Conservation (phyloP, 2,329 filamentous ascomycete species). For the Pestalotiopsis sp. region DNA sequence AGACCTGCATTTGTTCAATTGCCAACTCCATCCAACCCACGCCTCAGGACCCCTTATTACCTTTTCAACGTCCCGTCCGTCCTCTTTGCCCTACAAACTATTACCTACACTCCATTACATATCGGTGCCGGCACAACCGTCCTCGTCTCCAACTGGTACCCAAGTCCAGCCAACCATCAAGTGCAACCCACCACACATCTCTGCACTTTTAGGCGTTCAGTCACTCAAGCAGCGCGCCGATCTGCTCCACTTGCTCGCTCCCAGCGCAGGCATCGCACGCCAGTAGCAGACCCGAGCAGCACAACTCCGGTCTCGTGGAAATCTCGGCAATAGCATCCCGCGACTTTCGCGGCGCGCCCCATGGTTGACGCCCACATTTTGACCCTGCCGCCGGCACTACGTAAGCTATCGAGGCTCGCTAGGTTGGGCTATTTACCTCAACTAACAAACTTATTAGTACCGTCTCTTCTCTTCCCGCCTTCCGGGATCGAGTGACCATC, state of each 20-base stretch:
- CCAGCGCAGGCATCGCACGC: background rate
- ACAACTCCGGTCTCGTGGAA: background rate
- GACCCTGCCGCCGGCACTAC: background rate
- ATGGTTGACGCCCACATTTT: background rate
- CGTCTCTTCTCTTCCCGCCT: background rate
- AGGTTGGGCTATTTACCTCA: background rate
- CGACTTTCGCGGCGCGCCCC: background rate
- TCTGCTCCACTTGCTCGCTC: background rate
- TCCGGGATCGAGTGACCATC: conserved; percentile 10
- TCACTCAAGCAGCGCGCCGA: background rate
- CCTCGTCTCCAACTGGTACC: background rate
- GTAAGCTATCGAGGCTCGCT: background rate
- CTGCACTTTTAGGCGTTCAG: background rate
- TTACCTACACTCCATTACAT: background rate
- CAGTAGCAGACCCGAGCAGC: background rate
- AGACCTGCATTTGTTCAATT: background rate
- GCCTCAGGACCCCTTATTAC: background rate
- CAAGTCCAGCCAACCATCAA: background rate
- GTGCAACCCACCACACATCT: background rate
- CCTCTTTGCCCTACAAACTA: background rate
- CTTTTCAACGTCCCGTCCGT: background rate
- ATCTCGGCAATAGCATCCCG: conserved; percentile 6
- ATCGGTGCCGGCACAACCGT: background rate
- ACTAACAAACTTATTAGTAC: background rate
- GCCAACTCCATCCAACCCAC: background rate